Evolutionary conservation across 2,329 filamentous ascomycete genomes (phyloP).

Genomic region (Aspergillus eucalypticola): DNA sequence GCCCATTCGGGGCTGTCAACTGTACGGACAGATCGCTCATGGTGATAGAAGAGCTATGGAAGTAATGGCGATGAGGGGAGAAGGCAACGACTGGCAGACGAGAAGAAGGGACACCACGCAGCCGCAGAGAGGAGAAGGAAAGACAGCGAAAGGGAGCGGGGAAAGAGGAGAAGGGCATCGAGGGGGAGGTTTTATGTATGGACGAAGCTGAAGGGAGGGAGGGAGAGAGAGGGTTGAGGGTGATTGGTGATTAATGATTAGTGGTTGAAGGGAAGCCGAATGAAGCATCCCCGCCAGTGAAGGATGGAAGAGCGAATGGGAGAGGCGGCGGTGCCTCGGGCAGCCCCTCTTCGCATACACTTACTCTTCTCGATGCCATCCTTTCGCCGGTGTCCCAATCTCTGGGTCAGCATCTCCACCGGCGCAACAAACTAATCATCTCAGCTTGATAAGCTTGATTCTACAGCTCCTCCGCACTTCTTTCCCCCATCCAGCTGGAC

Average conservation of each 20-base stretch:
- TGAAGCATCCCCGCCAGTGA: conserved; percentile 19
- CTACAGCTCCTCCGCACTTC: not conserved
- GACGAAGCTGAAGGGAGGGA: not conserved
- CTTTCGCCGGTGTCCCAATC: not conserved
- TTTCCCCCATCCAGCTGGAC: not conserved
- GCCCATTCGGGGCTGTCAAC: conserved; percentile 74
- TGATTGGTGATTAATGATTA: conserved; percentile 6
- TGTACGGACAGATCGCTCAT: conserved; percentile 49
- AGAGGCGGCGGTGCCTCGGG: not conserved
- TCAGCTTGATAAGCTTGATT: not conserved
- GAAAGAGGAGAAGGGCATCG: conserved; percentile 8
- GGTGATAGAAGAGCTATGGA: conserved; percentile 28
- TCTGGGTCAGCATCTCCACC: not conserved
- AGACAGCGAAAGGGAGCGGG: conserved; percentile 1
- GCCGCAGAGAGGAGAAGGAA: conserved; percentile 9
- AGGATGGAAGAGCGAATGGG: conserved; percentile 22
- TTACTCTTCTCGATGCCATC: conserved; percentile 32
- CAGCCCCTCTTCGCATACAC: conserved; percentile 32
- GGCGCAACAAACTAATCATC: too few relatives aligned
- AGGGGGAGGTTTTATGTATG: conserved; percentile 5
- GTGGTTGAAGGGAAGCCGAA: not conserved
- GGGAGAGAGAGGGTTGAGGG: not conserved
- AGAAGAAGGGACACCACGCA: conserved; percentile 12
- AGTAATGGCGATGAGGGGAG: conserved; percentile 19
- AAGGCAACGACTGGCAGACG: conserved; percentile 12